These are phyloP conservation scores for Apostasia shenzhenica DNA, from an alignment of 106 monocot genomes.

Conservation along the genomic window DNA sequence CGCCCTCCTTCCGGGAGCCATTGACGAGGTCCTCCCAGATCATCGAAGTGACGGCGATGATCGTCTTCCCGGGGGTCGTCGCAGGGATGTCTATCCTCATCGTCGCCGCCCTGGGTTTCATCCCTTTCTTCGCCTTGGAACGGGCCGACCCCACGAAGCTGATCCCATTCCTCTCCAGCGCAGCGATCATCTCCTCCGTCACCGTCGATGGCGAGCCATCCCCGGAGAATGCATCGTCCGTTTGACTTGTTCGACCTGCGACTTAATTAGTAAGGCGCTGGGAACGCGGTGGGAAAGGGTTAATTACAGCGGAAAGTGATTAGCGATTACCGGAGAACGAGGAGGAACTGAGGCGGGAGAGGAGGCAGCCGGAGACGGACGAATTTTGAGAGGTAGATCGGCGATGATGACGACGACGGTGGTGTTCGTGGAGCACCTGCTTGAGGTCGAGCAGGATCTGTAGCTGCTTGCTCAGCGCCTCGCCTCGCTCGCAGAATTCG, in stretches of 20 bases:
- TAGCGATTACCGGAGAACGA: constrained; percentile 27
- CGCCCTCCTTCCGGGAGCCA: constrained; percentile 50
- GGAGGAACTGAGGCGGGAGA: constrained; percentile 17
- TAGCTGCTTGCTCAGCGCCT: constrained; percentile 72
- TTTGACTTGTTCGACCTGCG: neutral
- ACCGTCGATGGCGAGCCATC: constrained; percentile 4
- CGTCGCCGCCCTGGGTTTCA: constrained; percentile 50
- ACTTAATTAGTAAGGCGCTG: neutral
- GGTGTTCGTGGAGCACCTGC: constrained; percentile 53
- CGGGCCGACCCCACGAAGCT: constrained; percentile 49
- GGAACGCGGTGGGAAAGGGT: neutral
- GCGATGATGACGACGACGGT: constrained; percentile 27
- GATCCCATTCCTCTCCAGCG: constrained; percentile 80
- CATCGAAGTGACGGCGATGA: constrained; percentile 49
- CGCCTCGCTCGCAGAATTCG: constrained; percentile 77
- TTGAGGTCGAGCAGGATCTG: constrained; percentile 76
- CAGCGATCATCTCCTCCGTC: constrained; percentile 74
- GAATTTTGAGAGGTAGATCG: constrained; percentile 7
- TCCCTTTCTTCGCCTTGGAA: constrained; percentile 65
- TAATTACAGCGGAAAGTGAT: neutral
- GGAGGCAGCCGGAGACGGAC: neutral
- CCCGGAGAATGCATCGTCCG: neutral
- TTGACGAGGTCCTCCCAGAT: constrained; percentile 92
- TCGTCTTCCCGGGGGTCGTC: constrained; percentile 55
- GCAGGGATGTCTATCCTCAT: constrained; percentile 91